A percentile compares a stretch with the other conserved stretches of the same genome.
Evolutionary conservation across 1,139 yeast genomes (phyloP).

Genomic region (Sugiyamaella castrensis): DNA sequence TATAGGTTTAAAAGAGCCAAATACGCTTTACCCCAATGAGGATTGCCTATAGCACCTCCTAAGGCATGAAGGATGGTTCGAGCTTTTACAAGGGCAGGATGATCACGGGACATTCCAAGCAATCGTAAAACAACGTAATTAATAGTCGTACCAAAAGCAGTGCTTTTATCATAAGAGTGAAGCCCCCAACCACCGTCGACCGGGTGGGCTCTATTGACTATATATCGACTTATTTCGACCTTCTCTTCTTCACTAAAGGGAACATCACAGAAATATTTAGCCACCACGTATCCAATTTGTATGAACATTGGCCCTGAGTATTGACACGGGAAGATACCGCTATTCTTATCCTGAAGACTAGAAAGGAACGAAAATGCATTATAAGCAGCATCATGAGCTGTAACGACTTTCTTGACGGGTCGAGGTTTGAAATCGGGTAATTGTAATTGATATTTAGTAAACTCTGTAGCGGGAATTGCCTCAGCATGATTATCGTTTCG

Average conservation of each 20-base stretch:
- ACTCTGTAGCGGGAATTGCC: conserved; percentile 28
- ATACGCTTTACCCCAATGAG: conserved; percentile 99
- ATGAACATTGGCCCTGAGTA: conserved; percentile 98
- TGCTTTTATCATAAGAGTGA: conserved; percentile 85
- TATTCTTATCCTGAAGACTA: conserved; percentile 63
- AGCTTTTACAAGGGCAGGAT: conserved; percentile 79
- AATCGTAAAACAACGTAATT: conserved; percentile 78
- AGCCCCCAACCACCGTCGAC: conserved; percentile 99
- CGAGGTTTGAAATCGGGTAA: conserved; percentile 47
- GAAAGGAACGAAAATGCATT: conserved; percentile 74
- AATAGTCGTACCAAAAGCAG: conserved; percentile 91
- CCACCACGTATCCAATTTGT: conserved; percentile 82
- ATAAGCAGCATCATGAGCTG: conserved; percentile 62
- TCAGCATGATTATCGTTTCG: conserved; percentile 40
- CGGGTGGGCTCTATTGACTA: conserved; percentile 89
- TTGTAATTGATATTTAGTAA: conserved; percentile 56
- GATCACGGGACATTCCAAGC: conserved; percentile 68
- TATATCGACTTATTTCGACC: conserved; percentile 72
- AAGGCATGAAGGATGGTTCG: conserved; percentile 62
- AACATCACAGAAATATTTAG: conserved; percentile 65
- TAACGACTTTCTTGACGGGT: conserved; percentile 22
- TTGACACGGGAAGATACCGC: conserved; percentile 87
- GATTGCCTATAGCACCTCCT: conserved; percentile 88
- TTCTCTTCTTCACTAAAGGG: conserved; percentile 65
- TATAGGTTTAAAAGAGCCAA: conserved; percentile 74